Base-by-base conservation (phyloP, 495 filamentous ascomycete genomes). In the Annulohypoxylon maeteangense region DNA sequence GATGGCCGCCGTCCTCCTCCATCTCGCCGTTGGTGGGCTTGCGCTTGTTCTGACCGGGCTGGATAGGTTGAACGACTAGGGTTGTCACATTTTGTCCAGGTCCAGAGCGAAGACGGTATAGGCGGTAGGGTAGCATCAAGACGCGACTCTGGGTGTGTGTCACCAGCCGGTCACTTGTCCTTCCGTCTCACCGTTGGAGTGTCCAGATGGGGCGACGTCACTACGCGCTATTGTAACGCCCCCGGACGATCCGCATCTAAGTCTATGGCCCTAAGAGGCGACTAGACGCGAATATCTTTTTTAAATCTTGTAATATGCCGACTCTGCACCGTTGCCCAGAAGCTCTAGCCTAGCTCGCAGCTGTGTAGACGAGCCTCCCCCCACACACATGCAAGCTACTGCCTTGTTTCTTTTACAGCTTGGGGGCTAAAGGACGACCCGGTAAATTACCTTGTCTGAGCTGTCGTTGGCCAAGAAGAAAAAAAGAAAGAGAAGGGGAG, bases 1-100 rank as follows among this genome's bases (percentile, higher is more conserved):
- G 71, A 67, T 62, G 63, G 58, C 45, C 54, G 53, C 51, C 36
- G 53, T 67, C 67, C 58, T 67, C 71, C 58, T 70, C 71, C 71
- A 74, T 74, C 25, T 38, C 62, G 60, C 48, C 18, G 16, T 16
- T 40, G 23, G n/a, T 54, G 18, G 10, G 34, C 2, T 20, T 55
- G 29, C 32, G 54, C 25, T 57, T 59, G 36, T 51, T 67, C 29
- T 64, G 54, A n/a, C 48, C 27, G 22, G 32, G 16, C 50, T 61
- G 38, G 8, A 53, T 32, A 51, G 67, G 53, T 38, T 70, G 20
- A 14, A 67, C 12, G 25, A 40, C 62, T 7, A 67, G 57, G 53
- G 62, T 20, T 31, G 51, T 42, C 7, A 23, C 53, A n/a, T 45
- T 51, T 11, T 14, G 32, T 57, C 40, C 48, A 54, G 53, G 11